Base-by-base conservation (phyloP, 169 alveolate genomes). In the Fabrea salina region DNA sequence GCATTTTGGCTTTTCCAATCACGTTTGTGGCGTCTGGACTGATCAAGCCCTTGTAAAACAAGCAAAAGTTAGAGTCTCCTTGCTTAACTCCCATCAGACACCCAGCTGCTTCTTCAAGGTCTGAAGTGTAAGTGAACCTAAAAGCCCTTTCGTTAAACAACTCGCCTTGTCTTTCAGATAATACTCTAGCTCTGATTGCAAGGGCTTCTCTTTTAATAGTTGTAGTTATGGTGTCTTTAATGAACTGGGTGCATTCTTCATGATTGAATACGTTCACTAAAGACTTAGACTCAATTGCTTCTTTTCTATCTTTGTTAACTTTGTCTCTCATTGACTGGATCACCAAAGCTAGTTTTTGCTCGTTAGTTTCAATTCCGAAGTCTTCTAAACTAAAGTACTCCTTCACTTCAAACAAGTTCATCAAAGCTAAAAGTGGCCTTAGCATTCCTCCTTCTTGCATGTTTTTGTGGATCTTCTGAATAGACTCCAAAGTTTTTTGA, bases 51-150 rank as follows among this genome's bases (percentile, higher is more conserved):
- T n/a, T 19, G 35, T 19, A 70, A 50, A 47, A 70, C 25, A 16
- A 22, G 27, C 27, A 19, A 27, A 70, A 70, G 30, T 25, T 35
- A 30, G 49, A 11, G 13, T 40, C 13, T 5, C 79, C 79, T 70
- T 47, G 59, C 13, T 44, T 44, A 2, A 70, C 49, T 19, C 79
- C 79, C 22, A 47, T 32, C 25, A 70, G 37, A 44, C 66, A 70
- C 32, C 66, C 59, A 3, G 79, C 79, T 27, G 79, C 79, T 70
- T 70, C 59, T 47, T 70, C 79, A 1, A 50, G 27, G 32, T 70
- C 68, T 25, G 25, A 16, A 27, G 67, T 70, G 33, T n/a, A 13
- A 4, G 67, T 66, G 44, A 70, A 70, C 37, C 49, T 40, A 13
- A 70, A 11, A 13, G 79, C 70, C 2, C 27, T 49, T 70, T 70